Evolutionary conservation across 2,329 filamentous ascomycete species (phyloP).

Genomic region (Pestalotiopsis fici): DNA sequence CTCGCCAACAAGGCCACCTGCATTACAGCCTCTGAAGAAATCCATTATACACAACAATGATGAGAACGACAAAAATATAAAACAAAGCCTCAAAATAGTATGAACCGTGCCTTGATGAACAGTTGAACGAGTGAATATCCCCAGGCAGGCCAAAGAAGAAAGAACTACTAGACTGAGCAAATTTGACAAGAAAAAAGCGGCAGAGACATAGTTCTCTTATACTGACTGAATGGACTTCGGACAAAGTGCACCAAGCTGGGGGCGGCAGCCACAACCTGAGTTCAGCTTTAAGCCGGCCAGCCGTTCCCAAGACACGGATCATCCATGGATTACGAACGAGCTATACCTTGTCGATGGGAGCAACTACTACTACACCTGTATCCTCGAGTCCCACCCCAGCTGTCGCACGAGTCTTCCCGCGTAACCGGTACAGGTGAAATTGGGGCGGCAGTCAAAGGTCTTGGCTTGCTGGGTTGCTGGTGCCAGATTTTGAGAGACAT

Average conservation of each 20-base stretch:
- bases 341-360: neutral
- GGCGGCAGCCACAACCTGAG: neutral
- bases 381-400: neutral
- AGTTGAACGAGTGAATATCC: conserved; percentile 8
- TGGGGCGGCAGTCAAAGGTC: neutral
- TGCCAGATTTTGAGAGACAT: neutral
- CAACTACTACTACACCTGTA: neutral
- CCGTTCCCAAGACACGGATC: conserved; percentile 2
- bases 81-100: conserved; percentile 13
- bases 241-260: neutral
- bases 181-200: conserved; percentile 2
- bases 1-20: conserved; percentile 16
- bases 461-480: neutral
- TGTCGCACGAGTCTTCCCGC: neutral
- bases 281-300: neutral
- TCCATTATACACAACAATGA: conserved; percentile 26
- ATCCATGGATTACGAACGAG: neutral
- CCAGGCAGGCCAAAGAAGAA: neutral
- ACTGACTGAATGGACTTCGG: neutral
- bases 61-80: conserved; percentile 20
- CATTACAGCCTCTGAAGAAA: conserved; percentile 18
- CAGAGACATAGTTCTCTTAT: conserved; percentile 2
- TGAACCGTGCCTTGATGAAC: conserved; percentile 10
- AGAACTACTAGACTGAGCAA: neutral
- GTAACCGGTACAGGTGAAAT: neutral